Conservation (phyloP, 768 basidiomycete genomes). For the Pleurotus eryngii region DNA sequence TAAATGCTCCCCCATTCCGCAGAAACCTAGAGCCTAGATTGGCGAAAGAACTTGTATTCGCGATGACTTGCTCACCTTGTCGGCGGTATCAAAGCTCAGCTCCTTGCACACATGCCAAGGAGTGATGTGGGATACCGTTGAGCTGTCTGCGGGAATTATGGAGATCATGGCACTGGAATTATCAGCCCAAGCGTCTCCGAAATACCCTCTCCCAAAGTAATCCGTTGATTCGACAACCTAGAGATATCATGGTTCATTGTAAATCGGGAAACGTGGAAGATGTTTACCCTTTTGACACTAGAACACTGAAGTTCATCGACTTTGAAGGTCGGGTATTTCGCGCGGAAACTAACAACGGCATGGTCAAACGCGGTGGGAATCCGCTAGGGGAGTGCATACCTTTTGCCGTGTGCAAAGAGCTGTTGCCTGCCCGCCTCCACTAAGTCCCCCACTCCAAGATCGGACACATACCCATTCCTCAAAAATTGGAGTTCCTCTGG, state of each 20-base stretch:
- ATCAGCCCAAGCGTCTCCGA: constrained; percentile 27
- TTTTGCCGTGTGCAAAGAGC: not conserved
- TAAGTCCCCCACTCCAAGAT: not conserved
- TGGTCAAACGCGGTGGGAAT: not conserved
- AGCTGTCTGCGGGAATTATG: constrained; percentile 26
- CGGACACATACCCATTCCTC: not conserved
- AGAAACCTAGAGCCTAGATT: constrained; percentile 2
- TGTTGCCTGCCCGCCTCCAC: constrained; percentile 2
- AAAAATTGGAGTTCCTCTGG: not conserved
- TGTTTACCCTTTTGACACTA: not conserved
- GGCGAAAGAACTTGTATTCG: not conserved
- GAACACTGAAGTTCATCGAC: not conserved
- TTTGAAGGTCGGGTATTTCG: not conserved
- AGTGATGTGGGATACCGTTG: constrained; percentile 36
- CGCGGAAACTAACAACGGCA: not conserved
- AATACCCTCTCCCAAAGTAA: constrained; percentile 37
- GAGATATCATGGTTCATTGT: not conserved
- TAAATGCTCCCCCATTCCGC: constrained; percentile 31
- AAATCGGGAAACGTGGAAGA: not conserved
- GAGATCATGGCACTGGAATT: constrained; percentile 18
- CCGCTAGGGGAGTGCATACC: not conserved
- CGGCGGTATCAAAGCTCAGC: constrained; percentile 10
- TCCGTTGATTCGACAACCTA: constrained; percentile 31
- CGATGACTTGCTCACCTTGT: constrained; percentile 23
- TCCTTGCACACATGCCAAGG: constrained; percentile 35